Conservation (phyloP, 2,329 filamentous ascomycete genomes). For the Fonsecaea pedrosoi region DNA sequence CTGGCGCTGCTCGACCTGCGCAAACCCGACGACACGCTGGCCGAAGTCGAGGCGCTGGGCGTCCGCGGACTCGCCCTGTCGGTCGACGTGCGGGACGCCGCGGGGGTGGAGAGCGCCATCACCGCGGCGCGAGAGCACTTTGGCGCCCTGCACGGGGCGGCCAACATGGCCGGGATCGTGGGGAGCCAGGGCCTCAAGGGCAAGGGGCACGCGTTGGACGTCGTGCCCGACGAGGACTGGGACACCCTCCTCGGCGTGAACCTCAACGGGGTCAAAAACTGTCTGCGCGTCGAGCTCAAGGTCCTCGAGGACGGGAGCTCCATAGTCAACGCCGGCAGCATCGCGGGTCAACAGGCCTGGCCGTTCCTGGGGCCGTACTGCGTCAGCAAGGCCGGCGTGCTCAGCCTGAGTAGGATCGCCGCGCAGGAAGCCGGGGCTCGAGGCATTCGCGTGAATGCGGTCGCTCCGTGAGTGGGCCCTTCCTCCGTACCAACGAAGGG, state of each 20-base stretch:
- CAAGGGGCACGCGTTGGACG: slow-evolving; percentile 2
- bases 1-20: slow-evolving; percentile 10
- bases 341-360: slow-evolving; percentile 4
- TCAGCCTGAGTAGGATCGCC: slow-evolving; percentile 52
- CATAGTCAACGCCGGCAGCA: slow-evolving; percentile 28
- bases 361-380: slow-evolving; percentile 48
- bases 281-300: slow-evolving; percentile 17
- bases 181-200: slow-evolving; percentile 14
- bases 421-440: slow-evolving; percentile 43
- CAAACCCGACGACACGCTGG: background rate
- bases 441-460: slow-evolving; percentile 46
- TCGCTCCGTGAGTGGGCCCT: slow-evolving; percentile 13
- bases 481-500: background rate
- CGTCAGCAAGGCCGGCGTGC: slow-evolving; percentile 51
- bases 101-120: background rate
- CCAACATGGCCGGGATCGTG: slow-evolving; percentile 15
- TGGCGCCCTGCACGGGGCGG: slow-evolving; percentile 2
- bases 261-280: slow-evolving; percentile 24
- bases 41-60: slow-evolving; percentile 1
- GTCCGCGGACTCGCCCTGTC: background rate
- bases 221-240: slow-evolving; percentile 10
- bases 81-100: background rate
- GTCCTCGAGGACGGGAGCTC: slow-evolving; percentile 13
- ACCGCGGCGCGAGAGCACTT: background rate
- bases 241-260: slow-evolving; percentile 16